Conservation (phyloP, 2,329 filamentous ascomycete genomes). For the Leptodontidium sp. region DNA sequence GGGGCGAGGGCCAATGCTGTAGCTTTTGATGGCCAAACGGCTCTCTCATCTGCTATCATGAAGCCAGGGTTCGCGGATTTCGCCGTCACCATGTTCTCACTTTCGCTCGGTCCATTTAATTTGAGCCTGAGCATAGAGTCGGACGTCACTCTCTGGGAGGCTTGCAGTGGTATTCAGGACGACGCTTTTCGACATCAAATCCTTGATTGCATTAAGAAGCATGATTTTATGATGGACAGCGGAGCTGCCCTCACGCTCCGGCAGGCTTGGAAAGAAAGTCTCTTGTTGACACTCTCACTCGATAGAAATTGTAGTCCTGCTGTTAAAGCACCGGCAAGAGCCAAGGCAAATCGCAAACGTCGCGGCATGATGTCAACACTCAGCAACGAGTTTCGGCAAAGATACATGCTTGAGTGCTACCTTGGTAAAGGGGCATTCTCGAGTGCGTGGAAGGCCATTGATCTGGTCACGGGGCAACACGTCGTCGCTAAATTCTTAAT, state of each 20-base stretch:
- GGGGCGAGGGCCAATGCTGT: not conserved
- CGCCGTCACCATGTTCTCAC: not conserved
- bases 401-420: not conserved
- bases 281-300: too few species aligned
- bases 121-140: not conserved
- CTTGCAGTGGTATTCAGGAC: not conserved
- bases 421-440: constrained; percentile 2
- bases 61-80: not conserved
- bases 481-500: constrained; percentile 4
- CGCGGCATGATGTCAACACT: not conserved
- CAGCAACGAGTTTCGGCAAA: not conserved
- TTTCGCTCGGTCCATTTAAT: not conserved
- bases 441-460: not conserved
- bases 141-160: not conserved
- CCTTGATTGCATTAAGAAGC: not conserved
- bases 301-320: too few species aligned
- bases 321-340: not conserved
- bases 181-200: not conserved
- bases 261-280: too few species aligned
- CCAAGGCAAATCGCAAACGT: not conserved
- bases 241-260: too few species aligned
- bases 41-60: not conserved
- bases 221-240: not conserved
- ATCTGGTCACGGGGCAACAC: not conserved
- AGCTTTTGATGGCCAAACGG: not conserved